A percentile compares a stretch with the other conserved stretches of the same genome.
phyloP scores from a whole-genome alignment of 1,139 yeast genomes.

The Scheffersomyces illinoinensis region DNA sequence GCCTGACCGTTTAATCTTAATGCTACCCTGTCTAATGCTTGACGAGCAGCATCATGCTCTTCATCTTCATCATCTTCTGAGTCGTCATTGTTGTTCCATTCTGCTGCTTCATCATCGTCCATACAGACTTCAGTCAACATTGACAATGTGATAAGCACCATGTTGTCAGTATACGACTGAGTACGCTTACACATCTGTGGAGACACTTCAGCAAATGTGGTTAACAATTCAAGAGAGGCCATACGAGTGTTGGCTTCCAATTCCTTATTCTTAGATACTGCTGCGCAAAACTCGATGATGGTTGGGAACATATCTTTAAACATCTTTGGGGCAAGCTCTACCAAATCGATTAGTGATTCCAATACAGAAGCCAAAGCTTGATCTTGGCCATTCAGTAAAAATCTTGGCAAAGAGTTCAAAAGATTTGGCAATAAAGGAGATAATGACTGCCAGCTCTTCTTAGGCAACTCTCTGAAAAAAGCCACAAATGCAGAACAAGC shows the following conservation, averaged over 20 bases:
- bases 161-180: constrained; percentile 65
- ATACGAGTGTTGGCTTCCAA: constrained; percentile 78
- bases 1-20: constrained; percentile 81
- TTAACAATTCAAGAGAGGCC: constrained; percentile 83
- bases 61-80: constrained; percentile 79
- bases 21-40: constrained; percentile 86
- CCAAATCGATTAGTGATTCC: constrained; percentile 85
- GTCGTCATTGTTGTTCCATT: constrained; percentile 81
- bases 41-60: constrained; percentile 90
- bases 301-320: constrained; percentile 88
- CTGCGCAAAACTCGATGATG: constrained; percentile 78
- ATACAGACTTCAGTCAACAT: constrained; percentile 93
- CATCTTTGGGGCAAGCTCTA: constrained; percentile 92
- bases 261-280: constrained; percentile 78
- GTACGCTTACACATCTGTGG: constrained; percentile 93
- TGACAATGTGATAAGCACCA: constrained; percentile 73
- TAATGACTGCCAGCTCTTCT: constrained; percentile 71
- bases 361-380: constrained; percentile 82
- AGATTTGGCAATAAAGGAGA: constrained; percentile 80
- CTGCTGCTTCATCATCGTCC: constrained; percentile 85
- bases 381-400: constrained; percentile 77
- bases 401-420: constrained; percentile 82
- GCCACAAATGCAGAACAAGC: constrained; percentile 93
- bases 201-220: constrained; percentile 89
- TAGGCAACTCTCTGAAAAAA: constrained; percentile 80